These are phyloP conservation scores for Haplosporangium sp. DNA, from an alignment of 371 early-diverging fungal species.

Conservation along the genomic window DNA sequence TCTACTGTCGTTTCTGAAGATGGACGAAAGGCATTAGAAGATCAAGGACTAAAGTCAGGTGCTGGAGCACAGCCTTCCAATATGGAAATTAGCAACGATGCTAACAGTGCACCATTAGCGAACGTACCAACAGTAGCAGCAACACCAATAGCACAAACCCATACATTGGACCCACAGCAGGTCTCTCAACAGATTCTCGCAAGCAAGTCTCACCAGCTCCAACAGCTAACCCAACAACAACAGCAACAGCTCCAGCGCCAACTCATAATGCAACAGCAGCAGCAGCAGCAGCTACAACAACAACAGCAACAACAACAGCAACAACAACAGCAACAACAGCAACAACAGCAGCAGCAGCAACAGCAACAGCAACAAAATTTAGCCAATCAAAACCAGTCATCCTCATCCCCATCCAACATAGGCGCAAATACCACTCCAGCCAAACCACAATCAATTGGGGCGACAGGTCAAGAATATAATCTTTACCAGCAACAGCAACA, in stretches of 20 bases:
- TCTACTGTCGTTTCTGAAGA: slow-evolving; percentile 16
- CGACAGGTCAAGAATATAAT: slow-evolving; percentile 34
- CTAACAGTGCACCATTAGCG: background rate
- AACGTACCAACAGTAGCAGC: slow-evolving; percentile 14
- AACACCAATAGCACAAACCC: background rate
- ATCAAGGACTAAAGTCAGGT: slow-evolving; percentile 1
- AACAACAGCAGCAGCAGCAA: background rate
- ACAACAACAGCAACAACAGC: slow-evolving; percentile 23
- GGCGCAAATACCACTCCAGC: slow-evolving; percentile 14
- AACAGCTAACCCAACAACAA: slow-evolving; percentile 1
- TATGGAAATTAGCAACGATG: slow-evolving; percentile 8
- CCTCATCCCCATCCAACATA: background rate
- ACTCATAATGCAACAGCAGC: slow-evolving; percentile 18
- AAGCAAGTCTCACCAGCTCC: slow-evolving; percentile 21
- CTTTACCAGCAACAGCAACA: slow-evolving; percentile 39
- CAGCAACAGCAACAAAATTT: slow-evolving; percentile 7
- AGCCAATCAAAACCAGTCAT: slow-evolving; percentile 17
- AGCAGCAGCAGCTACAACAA: slow-evolving; percentile 25
- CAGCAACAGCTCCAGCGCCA: slow-evolving; percentile 43
- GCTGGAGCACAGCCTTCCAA: background rate
- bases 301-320: no score
- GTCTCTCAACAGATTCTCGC: slow-evolving; percentile 27
- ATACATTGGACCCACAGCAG: background rate
- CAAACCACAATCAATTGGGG: slow-evolving; percentile 18
- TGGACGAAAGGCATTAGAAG: slow-evolving; percentile 4